Evolutionary conservation across 306 rosid species (phyloP).

Genomic region (Gleditsia sinensis): DNA sequence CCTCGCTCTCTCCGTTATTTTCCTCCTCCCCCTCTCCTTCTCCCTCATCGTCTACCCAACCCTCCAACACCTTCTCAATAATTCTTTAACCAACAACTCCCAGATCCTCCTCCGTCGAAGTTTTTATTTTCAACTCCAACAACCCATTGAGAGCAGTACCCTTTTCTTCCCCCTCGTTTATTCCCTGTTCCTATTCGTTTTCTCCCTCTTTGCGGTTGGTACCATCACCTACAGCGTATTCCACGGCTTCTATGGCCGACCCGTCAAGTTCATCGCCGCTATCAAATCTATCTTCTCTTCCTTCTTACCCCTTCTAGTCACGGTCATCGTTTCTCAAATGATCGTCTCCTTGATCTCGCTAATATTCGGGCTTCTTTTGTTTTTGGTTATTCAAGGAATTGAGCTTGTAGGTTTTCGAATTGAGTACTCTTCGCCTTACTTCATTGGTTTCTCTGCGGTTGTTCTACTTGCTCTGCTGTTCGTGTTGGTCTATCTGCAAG

Average conservation of each 20-base stretch:
- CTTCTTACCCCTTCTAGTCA: slow-evolving; percentile 51
- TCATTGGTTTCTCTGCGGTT: slow-evolving; percentile 9
- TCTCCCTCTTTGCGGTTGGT: slow-evolving; percentile 46
- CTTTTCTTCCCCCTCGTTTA: slow-evolving; percentile 18
- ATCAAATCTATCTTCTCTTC: slow-evolving; percentile 43
- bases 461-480: slow-evolving; percentile 6
- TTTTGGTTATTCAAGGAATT: slow-evolving; percentile 12
- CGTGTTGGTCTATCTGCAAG: slow-evolving; percentile 39
- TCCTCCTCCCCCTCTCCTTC: slow-evolving; percentile 66
- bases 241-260: slow-evolving; percentile 54
- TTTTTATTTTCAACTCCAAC: background rate
- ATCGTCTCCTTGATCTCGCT: background rate
- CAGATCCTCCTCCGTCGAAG: slow-evolving; percentile 1
- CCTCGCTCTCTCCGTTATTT: slow-evolving; percentile 55
- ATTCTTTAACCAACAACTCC: slow-evolving; percentile 4
- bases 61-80: slow-evolving; percentile 39
- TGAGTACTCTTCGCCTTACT: slow-evolving; percentile 39
- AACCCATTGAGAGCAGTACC: background rate
- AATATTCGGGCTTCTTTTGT: slow-evolving; percentile 16
- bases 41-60: slow-evolving; percentile 44
- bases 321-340: slow-evolving; percentile 25
- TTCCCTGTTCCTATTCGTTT: slow-evolving; percentile 28
- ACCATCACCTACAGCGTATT: slow-evolving; percentile 59
- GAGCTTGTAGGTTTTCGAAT: slow-evolving; percentile 31
- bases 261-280: slow-evolving; percentile 51